Evolutionary conservation across 805 yeast genomes (phyloP).

Genomic region (Yarrowia sp.): DNA sequence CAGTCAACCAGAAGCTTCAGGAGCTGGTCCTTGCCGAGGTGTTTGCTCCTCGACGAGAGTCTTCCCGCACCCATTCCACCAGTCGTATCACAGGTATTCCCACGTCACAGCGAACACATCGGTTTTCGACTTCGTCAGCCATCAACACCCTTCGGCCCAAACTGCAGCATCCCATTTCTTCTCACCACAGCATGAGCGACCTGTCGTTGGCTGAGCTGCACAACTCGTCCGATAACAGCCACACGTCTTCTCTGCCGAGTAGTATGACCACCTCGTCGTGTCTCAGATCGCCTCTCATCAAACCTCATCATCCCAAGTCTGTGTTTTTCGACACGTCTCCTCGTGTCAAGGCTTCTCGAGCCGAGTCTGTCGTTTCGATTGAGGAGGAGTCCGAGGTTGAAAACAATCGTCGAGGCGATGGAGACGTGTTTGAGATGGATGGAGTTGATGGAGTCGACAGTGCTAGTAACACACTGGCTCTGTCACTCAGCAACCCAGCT

Average conservation of each 20-base stretch:
- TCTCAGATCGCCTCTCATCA: conserved; percentile 4
- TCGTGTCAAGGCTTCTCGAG: conserved; percentile 7
- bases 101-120: conserved; percentile 22
- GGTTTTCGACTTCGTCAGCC: conserved; percentile 11
- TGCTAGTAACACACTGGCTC: background rate
- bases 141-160: conserved; percentile 5
- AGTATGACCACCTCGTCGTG: conserved; percentile 2
- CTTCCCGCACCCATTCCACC: background rate
- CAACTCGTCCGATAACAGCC: conserved; percentile 1
- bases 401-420: conserved; percentile 12
- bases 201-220: conserved; percentile 16
- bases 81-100: conserved; percentile 9
- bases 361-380: conserved; percentile 10
- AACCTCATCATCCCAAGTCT: conserved; percentile 1
- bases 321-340: conserved; percentile 15
- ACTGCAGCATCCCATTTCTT: conserved; percentile 1
- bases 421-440: conserved; percentile 20
- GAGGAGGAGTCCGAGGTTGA: conserved; percentile 17
- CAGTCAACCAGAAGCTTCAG: conserved; percentile 66
- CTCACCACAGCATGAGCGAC: conserved; percentile 16
- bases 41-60: conserved; percentile 49
- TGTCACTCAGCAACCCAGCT: conserved; percentile 13
- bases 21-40: conserved; percentile 73
- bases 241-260: conserved; percentile 8
- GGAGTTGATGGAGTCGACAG: background rate